phyloP scores from a whole-genome alignment of 768 basidiomycete genomes.

The Leucocoprinus birnbaumii region DNA sequence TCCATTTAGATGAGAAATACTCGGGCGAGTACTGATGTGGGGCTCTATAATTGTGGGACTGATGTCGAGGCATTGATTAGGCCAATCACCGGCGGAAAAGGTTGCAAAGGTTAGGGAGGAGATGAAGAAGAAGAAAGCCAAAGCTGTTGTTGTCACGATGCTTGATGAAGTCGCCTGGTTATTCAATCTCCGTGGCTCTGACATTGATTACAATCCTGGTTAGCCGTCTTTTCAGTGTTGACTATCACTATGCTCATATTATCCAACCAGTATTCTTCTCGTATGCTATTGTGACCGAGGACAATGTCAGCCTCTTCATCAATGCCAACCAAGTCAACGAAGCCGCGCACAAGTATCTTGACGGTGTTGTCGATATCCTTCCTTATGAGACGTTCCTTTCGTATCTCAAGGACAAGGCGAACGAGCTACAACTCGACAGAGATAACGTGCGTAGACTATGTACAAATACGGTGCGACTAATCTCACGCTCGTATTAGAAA shows the following conservation, averaged over 20 bases:
- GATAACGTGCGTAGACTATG: slow-evolving; percentile 23
- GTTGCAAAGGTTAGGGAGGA: slow-evolving; percentile 63
- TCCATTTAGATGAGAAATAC: slow-evolving; percentile 71
- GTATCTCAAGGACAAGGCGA: slow-evolving; percentile 52
- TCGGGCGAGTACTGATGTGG: slow-evolving; percentile 44
- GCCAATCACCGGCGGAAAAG: slow-evolving; percentile 65
- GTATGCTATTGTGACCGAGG: slow-evolving; percentile 73
- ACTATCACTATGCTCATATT: no score
- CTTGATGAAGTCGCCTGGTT: slow-evolving; percentile 96
- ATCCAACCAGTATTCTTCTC: slow-evolving; percentile 95
- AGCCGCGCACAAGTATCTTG: slow-evolving; percentile 45
- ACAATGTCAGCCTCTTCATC: slow-evolving; percentile 67
- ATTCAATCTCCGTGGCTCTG: slow-evolving; percentile 88
- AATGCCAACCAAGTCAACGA: slow-evolving; percentile 49
- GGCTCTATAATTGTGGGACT: background rate
- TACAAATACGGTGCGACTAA: background rate
- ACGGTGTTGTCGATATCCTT: slow-evolving; percentile 54
- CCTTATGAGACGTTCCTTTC: slow-evolving; percentile 70
- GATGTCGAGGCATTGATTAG: slow-evolving; percentile 31
- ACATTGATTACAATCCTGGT: slow-evolving; percentile 84
- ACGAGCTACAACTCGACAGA: slow-evolving; percentile 27
- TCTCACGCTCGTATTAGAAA: slow-evolving; percentile 42
- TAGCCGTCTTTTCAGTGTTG: slow-evolving; percentile 6
- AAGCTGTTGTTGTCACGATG: slow-evolving; percentile 79
- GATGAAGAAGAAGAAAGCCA: slow-evolving; percentile 56